These are phyloP conservation scores for Aspergillus sp. DNA, from an alignment of 2,329 filamentous ascomycete genomes.

Conservation along the genomic window DNA sequence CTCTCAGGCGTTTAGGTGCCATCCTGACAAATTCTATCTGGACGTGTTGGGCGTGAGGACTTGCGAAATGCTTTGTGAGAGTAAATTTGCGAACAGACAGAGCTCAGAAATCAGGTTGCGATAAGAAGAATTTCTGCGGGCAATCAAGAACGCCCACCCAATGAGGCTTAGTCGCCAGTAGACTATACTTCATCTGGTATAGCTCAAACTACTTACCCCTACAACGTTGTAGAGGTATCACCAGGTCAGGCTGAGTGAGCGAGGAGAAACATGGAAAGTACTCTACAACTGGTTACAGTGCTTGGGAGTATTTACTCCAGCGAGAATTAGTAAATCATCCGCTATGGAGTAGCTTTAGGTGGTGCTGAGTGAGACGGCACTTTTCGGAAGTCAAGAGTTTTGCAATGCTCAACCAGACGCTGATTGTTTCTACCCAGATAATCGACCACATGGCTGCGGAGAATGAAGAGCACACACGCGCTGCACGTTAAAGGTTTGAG, in stretches of 20 bases:
- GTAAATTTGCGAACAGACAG: neutral
- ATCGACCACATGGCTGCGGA: too few species aligned
- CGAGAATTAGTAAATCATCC: neutral
- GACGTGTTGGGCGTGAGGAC: neutral
- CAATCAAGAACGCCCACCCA: neutral
- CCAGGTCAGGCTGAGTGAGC: too few species aligned
- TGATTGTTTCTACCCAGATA: too few species aligned
- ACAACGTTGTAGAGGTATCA: too few species aligned
- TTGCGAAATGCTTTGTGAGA: neutral
- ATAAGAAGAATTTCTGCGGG: neutral
- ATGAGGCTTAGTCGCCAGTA: neutral
- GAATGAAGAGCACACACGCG: neutral
- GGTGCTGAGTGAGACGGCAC: neutral
- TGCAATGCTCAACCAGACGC: too few species aligned
- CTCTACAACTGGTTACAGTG: neutral
- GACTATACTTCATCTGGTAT: neutral
- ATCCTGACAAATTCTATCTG: conserved; percentile 47
- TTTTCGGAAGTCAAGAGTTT: neutral
- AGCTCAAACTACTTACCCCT: neutral
- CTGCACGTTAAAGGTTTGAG: neutral
- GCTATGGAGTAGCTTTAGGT: neutral
- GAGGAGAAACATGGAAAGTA: neutral
- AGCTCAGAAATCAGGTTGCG: neutral
- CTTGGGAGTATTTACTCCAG: neutral
- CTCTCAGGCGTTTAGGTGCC: conserved; percentile 63